Evolutionary conservation across 768 basidiomycete species (phyloP).

Genomic region (Sporobolomyces pararoseus): DNA sequence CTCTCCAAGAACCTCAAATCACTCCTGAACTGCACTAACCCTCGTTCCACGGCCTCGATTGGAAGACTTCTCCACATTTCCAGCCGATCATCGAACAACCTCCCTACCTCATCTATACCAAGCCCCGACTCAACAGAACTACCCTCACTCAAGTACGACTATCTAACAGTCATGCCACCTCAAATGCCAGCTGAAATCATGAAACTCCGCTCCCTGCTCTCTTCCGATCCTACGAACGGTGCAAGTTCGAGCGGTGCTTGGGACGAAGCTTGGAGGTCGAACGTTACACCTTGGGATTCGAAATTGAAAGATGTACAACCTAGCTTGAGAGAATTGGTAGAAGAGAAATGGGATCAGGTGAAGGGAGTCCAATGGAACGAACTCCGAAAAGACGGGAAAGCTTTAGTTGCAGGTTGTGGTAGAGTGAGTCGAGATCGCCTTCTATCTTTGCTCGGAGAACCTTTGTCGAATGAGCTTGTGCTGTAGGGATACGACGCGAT

Average conservation of each 20-base stretch:
- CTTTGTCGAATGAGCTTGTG: too few relatives aligned
- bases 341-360: slow-evolving; percentile 49
- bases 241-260: slow-evolving; percentile 12
- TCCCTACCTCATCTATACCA: too few relatives aligned
- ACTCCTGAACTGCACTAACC: too few relatives aligned
- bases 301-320: slow-evolving; percentile 53
- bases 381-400: slow-evolving; percentile 51
- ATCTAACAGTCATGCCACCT: background rate
- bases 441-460: background rate
- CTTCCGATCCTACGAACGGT: background rate
- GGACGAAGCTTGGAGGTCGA: slow-evolving; percentile 51
- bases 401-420: slow-evolving; percentile 62
- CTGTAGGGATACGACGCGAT: slow-evolving; percentile 62
- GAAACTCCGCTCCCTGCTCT: background rate
- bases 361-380: slow-evolving; percentile 50
- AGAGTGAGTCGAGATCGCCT: slow-evolving; percentile 46
- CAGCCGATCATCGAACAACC: too few relatives aligned
- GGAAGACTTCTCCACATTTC: too few relatives aligned
- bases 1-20: background rate
- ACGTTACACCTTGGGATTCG: slow-evolving; percentile 63
- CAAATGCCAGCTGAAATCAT: slow-evolving; percentile 11
- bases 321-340: slow-evolving; percentile 57
- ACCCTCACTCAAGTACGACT: background rate
- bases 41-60: too few relatives aligned
- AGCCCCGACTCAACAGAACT: too few relatives aligned